These are phyloP conservation scores for Escallonia rubra DNA, from an alignment of 129 eudicot species.

Conservation along the genomic window DNA sequence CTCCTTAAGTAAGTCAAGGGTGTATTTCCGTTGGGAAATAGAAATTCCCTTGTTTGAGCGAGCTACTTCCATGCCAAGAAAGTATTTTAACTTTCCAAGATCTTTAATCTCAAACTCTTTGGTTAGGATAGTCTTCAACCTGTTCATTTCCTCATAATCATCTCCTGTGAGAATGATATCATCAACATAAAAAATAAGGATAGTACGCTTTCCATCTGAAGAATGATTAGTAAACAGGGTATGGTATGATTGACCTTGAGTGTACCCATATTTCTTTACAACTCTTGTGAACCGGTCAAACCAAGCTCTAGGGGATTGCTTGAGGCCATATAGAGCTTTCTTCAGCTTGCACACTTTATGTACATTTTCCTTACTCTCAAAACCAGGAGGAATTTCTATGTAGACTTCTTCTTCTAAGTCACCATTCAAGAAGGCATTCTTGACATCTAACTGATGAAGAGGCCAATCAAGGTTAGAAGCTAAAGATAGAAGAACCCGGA, in stretches of 20 bases:
- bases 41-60: constrained; percentile 5
- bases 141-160: not conserved
- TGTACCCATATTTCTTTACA: constrained; percentile 3
- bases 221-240: not conserved
- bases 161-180: constrained; percentile 9
- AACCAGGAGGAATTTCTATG: not conserved
- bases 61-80: constrained; percentile 10
- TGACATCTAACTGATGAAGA: constrained; percentile 6
- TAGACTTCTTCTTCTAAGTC: not conserved
- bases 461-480: not conserved
- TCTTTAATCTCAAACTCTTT: constrained; percentile 8
- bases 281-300: not conserved
- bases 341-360: not conserved
- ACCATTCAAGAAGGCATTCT: not conserved
- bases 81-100: constrained; percentile 1
- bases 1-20: constrained; percentile 2
- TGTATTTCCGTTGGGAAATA: constrained; percentile 1
- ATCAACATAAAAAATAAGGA: constrained; percentile 14
- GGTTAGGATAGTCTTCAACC: not conserved
- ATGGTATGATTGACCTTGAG: not conserved
- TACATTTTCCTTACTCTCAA: not conserved
- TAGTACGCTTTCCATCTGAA: not conserved
- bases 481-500: not conserved
- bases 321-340: constrained; percentile 1
- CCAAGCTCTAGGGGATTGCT: constrained; percentile 4